A percentile compares a stretch with the other conserved stretches of the same genome.
Conservation (phyloP, 257 asterid genomes). For the Gentiana macrophylla region DNA sequence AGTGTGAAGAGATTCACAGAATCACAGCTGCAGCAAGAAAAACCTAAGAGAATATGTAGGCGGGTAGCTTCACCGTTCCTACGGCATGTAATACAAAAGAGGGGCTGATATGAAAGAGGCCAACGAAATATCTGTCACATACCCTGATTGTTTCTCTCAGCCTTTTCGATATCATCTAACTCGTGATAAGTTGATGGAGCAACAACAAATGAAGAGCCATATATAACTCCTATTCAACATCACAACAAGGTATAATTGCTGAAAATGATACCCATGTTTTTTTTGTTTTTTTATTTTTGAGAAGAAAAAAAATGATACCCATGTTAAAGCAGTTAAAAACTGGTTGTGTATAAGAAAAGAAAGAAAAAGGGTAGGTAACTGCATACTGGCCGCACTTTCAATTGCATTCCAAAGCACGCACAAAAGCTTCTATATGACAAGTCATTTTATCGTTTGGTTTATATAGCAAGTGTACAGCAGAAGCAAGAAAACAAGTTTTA, state of each 20-base stretch:
- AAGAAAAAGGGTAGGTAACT: constrained; percentile 1
- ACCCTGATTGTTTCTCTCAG: constrained; percentile 54
- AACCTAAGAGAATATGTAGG: background rate
- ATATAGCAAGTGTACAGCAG: too few relatives aligned
- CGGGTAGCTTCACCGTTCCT: background rate
- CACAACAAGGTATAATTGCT: background rate
- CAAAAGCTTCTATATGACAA: too few relatives aligned
- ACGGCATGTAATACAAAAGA: background rate
- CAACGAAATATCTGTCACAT: constrained; percentile 4
- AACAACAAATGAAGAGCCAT: constrained; percentile 56
- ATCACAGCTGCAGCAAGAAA: background rate
- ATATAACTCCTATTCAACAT: constrained; percentile 50
- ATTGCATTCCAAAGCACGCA: too few relatives aligned
- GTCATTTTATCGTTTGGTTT: too few relatives aligned
- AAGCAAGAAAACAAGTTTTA: background rate
- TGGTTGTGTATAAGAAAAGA: background rate
- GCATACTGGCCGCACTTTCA: background rate
- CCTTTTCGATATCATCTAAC: constrained; percentile 39
- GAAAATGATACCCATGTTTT: constrained; percentile 2
- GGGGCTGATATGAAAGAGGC: background rate
- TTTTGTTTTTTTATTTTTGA: too few relatives aligned
- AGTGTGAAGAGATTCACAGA: background rate
- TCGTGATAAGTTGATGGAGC: constrained; percentile 44
- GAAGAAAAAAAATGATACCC: background rate
- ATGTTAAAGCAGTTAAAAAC: constrained; percentile 5